A percentile compares a stretch with the other conserved stretches of the same genome.
Evolutionary conservation across 306 rosid genomes (phyloP).

Genomic region (Cucurbita pepo): DNA sequence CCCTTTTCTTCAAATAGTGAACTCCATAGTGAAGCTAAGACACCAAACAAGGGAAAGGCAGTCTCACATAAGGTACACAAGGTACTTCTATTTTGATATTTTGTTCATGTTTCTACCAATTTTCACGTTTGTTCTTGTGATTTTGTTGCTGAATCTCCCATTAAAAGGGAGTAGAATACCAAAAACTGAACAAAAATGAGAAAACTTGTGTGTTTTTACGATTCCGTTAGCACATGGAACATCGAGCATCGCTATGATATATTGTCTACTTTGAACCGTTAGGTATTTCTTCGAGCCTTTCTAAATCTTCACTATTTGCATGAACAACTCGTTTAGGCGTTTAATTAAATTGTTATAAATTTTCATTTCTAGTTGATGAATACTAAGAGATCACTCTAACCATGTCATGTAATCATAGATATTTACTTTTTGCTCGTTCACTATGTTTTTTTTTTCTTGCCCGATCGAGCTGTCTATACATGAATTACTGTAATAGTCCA

Average conservation of each 20-base stretch:
- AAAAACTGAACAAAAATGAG: background rate
- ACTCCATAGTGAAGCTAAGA: background rate
- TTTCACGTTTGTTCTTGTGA: background rate
- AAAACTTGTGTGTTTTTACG: background rate
- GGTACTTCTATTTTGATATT: background rate
- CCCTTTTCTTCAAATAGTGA: background rate
- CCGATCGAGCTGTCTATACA: no score
- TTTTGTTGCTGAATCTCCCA: background rate
- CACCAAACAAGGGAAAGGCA: background rate
- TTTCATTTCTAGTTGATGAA: background rate
- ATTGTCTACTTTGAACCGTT: background rate
- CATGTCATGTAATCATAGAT: no score
- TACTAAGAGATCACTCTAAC: background rate
- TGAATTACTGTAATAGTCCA: no score
- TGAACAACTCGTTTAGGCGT: background rate
- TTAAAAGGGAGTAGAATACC: background rate
- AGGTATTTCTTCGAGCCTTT: background rate
- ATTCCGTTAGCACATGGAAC: no score
- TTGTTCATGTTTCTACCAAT: background rate
- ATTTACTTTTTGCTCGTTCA: no score
- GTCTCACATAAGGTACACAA: background rate
- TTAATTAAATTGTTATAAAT: background rate
- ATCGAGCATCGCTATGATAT: background rate
- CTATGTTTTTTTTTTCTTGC: no score
- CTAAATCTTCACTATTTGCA: background rate